phyloP scores from a whole-genome alignment of 2,329 filamentous ascomycete species.

The Alternaria sp. region DNA sequence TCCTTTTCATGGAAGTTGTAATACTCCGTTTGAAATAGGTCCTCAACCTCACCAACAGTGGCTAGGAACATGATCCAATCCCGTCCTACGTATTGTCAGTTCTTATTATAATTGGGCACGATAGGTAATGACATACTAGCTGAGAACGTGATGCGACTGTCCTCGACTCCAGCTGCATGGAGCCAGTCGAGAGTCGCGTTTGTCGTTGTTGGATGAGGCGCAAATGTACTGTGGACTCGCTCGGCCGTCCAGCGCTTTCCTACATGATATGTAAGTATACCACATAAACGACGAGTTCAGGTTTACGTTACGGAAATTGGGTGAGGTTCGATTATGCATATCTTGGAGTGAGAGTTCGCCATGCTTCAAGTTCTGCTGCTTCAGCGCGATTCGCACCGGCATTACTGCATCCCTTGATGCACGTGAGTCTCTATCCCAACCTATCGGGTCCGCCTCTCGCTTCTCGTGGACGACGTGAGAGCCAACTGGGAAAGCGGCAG shows the following conservation, averaged over 20 bases:
- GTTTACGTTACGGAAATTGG: slow-evolving; percentile 18
- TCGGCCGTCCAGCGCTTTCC: slow-evolving; percentile 24
- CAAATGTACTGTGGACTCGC: slow-evolving; percentile 21
- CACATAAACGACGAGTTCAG: background rate
- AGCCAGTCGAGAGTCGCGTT: slow-evolving; percentile 23
- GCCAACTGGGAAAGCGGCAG: slow-evolving; percentile 2
- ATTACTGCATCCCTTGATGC: slow-evolving; percentile 15
- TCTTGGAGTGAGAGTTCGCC: slow-evolving; percentile 19
- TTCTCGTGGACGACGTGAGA: slow-evolving; percentile 20
- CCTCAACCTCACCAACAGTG: slow-evolving; percentile 16
- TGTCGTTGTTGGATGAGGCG: slow-evolving; percentile 17
- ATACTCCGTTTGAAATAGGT: slow-evolving; percentile 20
- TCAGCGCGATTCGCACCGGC: slow-evolving; percentile 19
- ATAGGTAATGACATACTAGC: slow-evolving; percentile 2
- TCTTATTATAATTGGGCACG: background rate
- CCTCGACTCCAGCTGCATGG: slow-evolving; percentile 15
- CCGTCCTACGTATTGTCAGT: slow-evolving; percentile 3
- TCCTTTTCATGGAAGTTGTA: slow-evolving; percentile 20
- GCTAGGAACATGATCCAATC: slow-evolving; percentile 21
- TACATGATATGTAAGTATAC: background rate
- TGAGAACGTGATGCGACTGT: slow-evolving; percentile 17
- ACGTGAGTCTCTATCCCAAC: slow-evolving; percentile 19
- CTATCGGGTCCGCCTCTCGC: slow-evolving; percentile 12
- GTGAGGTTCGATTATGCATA: slow-evolving; percentile 24
- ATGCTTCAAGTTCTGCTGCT: slow-evolving; percentile 21